Percentiles rank a stretch among this genome's conserved stretches.
These are phyloP conservation scores for Lycium barbarum DNA, from an alignment of 257 asterid genomes.

Conservation along the genomic window DNA sequence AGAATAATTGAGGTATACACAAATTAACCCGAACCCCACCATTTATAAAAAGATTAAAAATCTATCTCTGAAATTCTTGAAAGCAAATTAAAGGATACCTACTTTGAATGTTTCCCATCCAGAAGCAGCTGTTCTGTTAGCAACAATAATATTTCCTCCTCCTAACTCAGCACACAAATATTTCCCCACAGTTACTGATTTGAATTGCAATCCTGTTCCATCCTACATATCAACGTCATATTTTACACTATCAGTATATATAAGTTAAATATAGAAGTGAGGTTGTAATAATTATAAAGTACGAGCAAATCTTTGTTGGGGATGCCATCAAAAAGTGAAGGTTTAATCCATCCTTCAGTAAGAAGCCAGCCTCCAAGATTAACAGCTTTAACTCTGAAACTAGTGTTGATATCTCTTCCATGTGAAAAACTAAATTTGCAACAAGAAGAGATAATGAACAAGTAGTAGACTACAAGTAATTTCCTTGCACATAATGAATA, in stretches of 20 bases:
- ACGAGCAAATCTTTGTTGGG: slow-evolving; percentile 67
- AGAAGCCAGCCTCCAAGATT: slow-evolving; percentile 81
- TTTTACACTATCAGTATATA: neutral
- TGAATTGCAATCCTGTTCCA: slow-evolving; percentile 67
- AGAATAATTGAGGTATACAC: neutral
- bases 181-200: slow-evolving; percentile 64
- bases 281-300: neutral
- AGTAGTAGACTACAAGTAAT: slow-evolving; percentile 27
- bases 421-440: slow-evolving; percentile 32
- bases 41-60: neutral
- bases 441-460: slow-evolving; percentile 33
- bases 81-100: neutral
- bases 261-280: neutral
- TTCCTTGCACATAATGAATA: slow-evolving; percentile 26
- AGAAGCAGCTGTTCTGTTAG: slow-evolving; percentile 65
- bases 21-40: neutral
- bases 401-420: slow-evolving; percentile 34
- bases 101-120: slow-evolving; percentile 87
- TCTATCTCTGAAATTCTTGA: neutral
- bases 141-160: slow-evolving; percentile 73
- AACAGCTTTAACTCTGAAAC: slow-evolving; percentile 59
- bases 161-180: slow-evolving; percentile 72
- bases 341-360: slow-evolving; percentile 73
- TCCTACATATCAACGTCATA: slow-evolving; percentile 42
- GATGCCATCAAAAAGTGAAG: slow-evolving; percentile 65